Evolutionary conservation across 1,139 yeast species (phyloP).

Genomic region (Pichia sp.): DNA sequence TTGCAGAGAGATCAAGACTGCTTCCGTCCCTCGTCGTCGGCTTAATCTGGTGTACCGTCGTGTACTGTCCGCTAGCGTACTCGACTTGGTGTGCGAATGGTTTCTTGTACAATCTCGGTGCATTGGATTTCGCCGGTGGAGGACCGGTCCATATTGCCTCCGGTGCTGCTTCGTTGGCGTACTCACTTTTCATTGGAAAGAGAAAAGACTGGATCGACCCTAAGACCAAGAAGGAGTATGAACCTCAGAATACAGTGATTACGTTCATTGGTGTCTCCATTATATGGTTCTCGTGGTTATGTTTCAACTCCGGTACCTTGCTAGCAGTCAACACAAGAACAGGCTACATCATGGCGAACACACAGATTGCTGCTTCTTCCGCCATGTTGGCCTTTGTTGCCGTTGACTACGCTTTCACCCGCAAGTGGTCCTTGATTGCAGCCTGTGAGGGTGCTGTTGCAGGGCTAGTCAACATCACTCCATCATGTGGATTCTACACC

Average conservation of each 20-base stretch:
- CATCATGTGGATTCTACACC: constrained; percentile 47
- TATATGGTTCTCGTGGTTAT: constrained; percentile 51
- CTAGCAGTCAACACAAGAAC: constrained; percentile 43
- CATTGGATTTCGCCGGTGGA: constrained; percentile 47
- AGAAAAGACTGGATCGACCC: constrained; percentile 37
- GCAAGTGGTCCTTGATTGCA: constrained; percentile 42
- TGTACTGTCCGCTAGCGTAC: constrained; percentile 44
- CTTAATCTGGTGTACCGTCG: constrained; percentile 39
- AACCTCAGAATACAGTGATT: constrained; percentile 40
- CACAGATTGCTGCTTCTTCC: constrained; percentile 45
- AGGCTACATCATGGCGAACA: constrained; percentile 45
- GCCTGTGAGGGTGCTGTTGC: constrained; percentile 48
- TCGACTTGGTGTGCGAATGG: constrained; percentile 46
- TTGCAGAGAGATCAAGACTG: constrained; percentile 42
- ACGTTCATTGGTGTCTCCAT: constrained; percentile 45
- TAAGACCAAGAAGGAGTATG: constrained; percentile 29
- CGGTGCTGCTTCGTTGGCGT: constrained; percentile 43
- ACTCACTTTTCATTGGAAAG: constrained; percentile 40
- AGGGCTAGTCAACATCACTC: constrained; percentile 49
- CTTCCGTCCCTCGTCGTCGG: constrained; percentile 42
- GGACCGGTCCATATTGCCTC: constrained; percentile 48
- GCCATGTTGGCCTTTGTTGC: constrained; percentile 38
- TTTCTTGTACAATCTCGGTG: constrained; percentile 41
- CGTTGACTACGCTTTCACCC: constrained; percentile 36
- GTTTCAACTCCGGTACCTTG: constrained; percentile 50